Evolutionary conservation across 2,329 filamentous ascomycete genomes (phyloP).

Genomic region (Penicillium sp.): DNA sequence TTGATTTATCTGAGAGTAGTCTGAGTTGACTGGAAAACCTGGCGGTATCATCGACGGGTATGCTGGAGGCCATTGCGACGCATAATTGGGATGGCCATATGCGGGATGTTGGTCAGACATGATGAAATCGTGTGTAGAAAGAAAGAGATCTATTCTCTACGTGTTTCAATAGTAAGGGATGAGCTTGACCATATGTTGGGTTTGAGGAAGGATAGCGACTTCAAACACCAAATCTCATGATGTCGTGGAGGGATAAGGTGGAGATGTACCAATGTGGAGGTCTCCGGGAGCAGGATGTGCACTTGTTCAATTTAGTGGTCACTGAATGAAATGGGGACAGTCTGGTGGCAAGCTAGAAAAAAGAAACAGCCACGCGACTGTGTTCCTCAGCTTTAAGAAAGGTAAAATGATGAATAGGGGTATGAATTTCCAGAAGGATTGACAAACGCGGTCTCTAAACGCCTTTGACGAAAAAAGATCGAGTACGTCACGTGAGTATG

Average conservation of each 20-base stretch:
- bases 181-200: not conserved
- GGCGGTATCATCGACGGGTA: conserved; percentile 30
- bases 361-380: not conserved
- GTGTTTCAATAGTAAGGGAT: not conserved
- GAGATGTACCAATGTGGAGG: not conserved
- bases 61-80: conserved; percentile 39
- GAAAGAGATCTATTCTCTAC: not conserved
- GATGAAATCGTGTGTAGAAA: conserved; percentile 8
- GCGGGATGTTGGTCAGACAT: conserved; percentile 52
- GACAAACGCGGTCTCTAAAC: conserved; percentile 6
- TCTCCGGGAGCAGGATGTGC: not conserved
- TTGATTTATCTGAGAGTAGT: conserved; percentile 25
- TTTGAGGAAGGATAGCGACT: not conserved
- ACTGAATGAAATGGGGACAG: not conserved
- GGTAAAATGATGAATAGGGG: not conserved
- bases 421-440: not conserved
- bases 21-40: conserved; percentile 27
- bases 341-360: not conserved
- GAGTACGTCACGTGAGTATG: conserved; percentile 29
- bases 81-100: conserved; percentile 39
- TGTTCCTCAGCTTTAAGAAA: not conserved
- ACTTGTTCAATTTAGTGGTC: not conserved
- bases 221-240: conserved; percentile 25
- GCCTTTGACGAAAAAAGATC: conserved; percentile 23
- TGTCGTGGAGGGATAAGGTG: conserved; percentile 1